Evolutionary conservation across 495 filamentous ascomycete genomes (phyloP).

Genomic region (Penicillium antarcticum): DNA sequence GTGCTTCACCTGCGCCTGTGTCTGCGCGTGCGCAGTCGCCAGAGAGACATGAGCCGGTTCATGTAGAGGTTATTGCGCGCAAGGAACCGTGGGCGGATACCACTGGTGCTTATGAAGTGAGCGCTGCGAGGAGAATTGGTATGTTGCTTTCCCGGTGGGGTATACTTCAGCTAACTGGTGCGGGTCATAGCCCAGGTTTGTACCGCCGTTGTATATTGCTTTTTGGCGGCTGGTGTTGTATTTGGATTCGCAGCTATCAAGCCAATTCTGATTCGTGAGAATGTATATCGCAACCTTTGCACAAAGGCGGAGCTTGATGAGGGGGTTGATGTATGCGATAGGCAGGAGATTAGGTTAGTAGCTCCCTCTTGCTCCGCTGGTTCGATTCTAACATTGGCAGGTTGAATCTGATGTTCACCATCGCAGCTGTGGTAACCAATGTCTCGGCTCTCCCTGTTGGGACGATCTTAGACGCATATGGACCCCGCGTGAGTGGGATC

Average conservation of each 20-base stretch:
- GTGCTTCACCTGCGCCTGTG: not conserved
- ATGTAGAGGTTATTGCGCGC: not conserved
- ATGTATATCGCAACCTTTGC: slow-evolving; percentile 62
- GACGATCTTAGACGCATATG: slow-evolving; percentile 79
- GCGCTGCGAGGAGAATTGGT: slow-evolving; percentile 61
- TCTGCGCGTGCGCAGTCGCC: too few relatives aligned
- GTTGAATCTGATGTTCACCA: slow-evolving; percentile 86
- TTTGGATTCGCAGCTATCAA: slow-evolving; percentile 76
- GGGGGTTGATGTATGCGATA: slow-evolving; percentile 62
- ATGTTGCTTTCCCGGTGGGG: slow-evolving; percentile 19
- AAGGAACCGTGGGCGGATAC: slow-evolving; percentile 33
- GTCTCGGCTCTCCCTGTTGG: slow-evolving; percentile 67
- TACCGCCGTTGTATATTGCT: slow-evolving; percentile 73
- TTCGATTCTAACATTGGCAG: slow-evolving; percentile 17
- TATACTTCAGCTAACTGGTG: not conserved
- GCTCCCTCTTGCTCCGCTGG: not conserved
- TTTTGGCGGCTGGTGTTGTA: slow-evolving; percentile 70
- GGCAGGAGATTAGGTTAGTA: slow-evolving; percentile 68
- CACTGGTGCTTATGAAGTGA: slow-evolving; percentile 68
- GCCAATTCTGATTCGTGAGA: slow-evolving; percentile 62
- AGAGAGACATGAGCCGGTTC: not conserved
- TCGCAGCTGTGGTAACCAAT: slow-evolving; percentile 66
- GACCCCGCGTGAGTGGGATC: slow-evolving; percentile 72
- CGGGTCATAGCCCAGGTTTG: slow-evolving; percentile 32
- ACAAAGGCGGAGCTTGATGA: slow-evolving; percentile 55